Conservation (phyloP, 129 eudicot genomes). For the Tagetes erecta region DNA sequence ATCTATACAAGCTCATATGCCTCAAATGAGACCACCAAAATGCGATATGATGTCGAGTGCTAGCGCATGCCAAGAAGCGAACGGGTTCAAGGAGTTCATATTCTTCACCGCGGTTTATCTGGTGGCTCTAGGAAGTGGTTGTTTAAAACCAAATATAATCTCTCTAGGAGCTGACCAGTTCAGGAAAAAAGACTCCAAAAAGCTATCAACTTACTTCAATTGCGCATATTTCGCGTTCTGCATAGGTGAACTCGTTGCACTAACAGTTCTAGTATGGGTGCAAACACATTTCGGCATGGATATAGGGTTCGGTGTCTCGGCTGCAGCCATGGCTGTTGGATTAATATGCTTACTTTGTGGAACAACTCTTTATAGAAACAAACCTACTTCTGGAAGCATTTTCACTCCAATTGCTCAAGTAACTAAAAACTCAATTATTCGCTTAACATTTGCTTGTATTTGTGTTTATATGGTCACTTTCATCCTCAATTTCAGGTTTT, state of each 20-base stretch:
- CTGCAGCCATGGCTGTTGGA: slow-evolving; percentile 82
- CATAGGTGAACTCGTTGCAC: slow-evolving; percentile 73
- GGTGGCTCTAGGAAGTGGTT: slow-evolving; percentile 96
- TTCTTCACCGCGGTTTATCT: slow-evolving; percentile 75
- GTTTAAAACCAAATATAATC: slow-evolving; percentile 90
- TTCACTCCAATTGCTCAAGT: slow-evolving; percentile 87
- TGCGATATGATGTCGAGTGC: slow-evolving; percentile 50
- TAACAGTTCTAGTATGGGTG: slow-evolving; percentile 77
- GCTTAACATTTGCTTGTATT: not conserved
- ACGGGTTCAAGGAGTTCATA: slow-evolving; percentile 58
- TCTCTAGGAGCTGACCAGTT: slow-evolving; percentile 83
- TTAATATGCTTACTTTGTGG: slow-evolving; percentile 64
- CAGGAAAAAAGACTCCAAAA: slow-evolving; percentile 48
- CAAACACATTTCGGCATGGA: slow-evolving; percentile 88
- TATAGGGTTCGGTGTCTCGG: slow-evolving; percentile 74
- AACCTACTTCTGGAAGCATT: slow-evolving; percentile 65
- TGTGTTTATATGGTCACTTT: not conserved
- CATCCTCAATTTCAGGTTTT: slow-evolving; percentile 42
- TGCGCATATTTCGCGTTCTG: slow-evolving; percentile 82
- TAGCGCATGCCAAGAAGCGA: slow-evolving; percentile 57
- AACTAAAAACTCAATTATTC: not conserved
- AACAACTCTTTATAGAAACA: slow-evolving; percentile 52
- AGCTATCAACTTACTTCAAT: slow-evolving; percentile 74
- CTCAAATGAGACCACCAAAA: slow-evolving; percentile 69
- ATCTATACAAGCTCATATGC: slow-evolving; percentile 85